Base-by-base conservation (phyloP, 345 rosid genomes). In the Eucalyptus sp. region DNA sequence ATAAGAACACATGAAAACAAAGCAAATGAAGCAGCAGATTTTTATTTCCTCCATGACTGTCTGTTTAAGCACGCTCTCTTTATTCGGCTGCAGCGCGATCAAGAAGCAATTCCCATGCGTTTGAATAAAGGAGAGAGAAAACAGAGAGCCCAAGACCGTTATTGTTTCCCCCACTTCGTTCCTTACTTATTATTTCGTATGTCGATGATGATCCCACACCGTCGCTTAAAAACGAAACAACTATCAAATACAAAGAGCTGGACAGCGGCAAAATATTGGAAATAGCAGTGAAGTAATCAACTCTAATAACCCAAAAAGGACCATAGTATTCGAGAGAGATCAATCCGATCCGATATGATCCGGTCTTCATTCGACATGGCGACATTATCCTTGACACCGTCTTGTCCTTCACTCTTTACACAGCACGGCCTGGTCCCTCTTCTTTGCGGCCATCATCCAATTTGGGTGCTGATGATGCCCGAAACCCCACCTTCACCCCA, bases 401-500 rank as follows among this genome's bases (percentile, higher is more conserved):
- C 20, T 51, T 16, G 10, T 71, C 81, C 81, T 8, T 71, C 44
- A 71, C 20, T 71, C 81, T 71, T 17, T 71, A 18, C 81, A 71
- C 46, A 71, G 25, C 80, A 68, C 25, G 22, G 13, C 25, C 37
- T 89, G 91, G 29, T 89, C 93, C 88, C 91, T 93, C 91, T 92
- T 93, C 92, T 89, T 91, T 27, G 24, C 10, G 50, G 51, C 60
- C 87, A 86, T 88, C 8, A 60, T 49, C 91, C 91, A 90, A 89
- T 68, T 90, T 54, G 89, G 94, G 44, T 58, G 66, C 15, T 87
- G 86, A 88, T 91, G 95, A 86, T 94, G 94, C 92, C 95, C 91
- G 92, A 98, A 97, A 41, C 96, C 94, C 99, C 99, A 96, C 64
- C 94, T 93, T 97, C 99, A 97, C 13, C 99, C 98, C 91, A 93